Base-by-base conservation (phyloP, 345 rosid species). In the Reutealis trisperma region DNA sequence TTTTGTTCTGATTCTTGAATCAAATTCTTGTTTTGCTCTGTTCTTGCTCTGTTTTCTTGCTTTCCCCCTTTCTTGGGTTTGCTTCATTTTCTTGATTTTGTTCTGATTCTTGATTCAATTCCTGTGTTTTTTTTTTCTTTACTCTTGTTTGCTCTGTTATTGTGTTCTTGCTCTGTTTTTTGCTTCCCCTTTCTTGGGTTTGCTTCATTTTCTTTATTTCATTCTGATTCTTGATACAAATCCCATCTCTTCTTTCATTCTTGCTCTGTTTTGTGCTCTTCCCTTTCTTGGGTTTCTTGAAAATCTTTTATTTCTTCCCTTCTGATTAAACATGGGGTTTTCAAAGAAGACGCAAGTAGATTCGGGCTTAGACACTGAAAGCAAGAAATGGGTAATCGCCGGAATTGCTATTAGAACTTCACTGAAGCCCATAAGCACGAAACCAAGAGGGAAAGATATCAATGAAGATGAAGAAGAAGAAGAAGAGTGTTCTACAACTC, bases 361-460 rank as follows among this genome's bases (percentile, higher is more conserved):
- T 7, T 80, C 88, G 3, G 86, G 86, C 24, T 49, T 88, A 42
- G 97, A 94, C 6, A 75, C 84, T 0, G 94, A 92, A 22, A 86
- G 84, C 77, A 91, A 84, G 77, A 89, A 89, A 85, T 94, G 98
- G 98, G 88, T 91, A 3, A 86, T 94, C 64, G 88, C 94, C 34
- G 95, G 96, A 82, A 85, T 91, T 30, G 71, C 90, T 3, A 77
- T 90, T 4, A 85, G 90, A 69, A 76, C 90, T 44, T 80, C 97
- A 4, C 67, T 92, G 84, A 92, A 90, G 85, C 96, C 94, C 16
- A 79, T 92, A 60, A 91, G 69, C 82, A 91, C 93, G 1, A 89
- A 84, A 77, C 73, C 89, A 22, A 89, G 81, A 78, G 81, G 57
- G 0, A 81, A 79, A 77, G 86, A 77, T 58, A 77, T 45, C 6